Conservation (phyloP, 345 rosid species). For the Toxicodendron radicans region DNA sequence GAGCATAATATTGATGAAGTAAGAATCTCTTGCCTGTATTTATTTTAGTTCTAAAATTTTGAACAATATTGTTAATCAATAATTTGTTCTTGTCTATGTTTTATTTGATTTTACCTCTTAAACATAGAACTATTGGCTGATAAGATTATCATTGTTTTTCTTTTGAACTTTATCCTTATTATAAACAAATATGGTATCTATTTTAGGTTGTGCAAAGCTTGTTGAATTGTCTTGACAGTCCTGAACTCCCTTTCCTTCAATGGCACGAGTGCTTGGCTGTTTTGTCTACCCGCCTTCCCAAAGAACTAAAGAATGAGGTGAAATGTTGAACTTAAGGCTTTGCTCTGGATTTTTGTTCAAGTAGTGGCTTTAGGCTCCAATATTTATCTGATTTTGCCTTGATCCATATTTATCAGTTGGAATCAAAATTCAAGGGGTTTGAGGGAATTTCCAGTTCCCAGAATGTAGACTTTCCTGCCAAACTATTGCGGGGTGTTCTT, state of each 20-base stretch:
- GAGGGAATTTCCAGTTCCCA: constrained; percentile 57
- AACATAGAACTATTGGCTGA: neutral
- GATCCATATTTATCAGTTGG: constrained; percentile 58
- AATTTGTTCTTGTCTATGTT: neutral
- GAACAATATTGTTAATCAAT: constrained; percentile 1
- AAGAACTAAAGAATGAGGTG: constrained; percentile 85
- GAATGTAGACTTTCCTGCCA: constrained; percentile 93
- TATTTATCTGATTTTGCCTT: constrained; percentile 23
- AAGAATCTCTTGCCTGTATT: constrained; percentile 28
- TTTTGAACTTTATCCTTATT: constrained; percentile 10
- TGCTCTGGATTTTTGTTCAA: constrained; percentile 13
- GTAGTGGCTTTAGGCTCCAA: constrained; percentile 17
- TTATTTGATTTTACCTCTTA: neutral
- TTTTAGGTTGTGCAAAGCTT: constrained; percentile 87
- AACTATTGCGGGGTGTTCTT: constrained; percentile 65
- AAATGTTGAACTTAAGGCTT: constrained; percentile 11
- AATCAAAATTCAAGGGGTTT: constrained; percentile 69
- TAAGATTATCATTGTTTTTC: neutral
- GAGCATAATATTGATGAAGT: constrained; percentile 93
- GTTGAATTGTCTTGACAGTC: constrained; percentile 89
- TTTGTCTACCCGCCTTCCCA: constrained; percentile 92
- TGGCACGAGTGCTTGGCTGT: constrained; percentile 98
- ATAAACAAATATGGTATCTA: constrained; percentile 22
- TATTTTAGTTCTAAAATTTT: neutral
- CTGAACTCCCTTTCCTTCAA: constrained; percentile 97